Percentiles rank a stretch among this genome's conserved stretches.
Evolutionary conservation across 139 green algal species (phyloP).

Genomic region (Tetraselmis chui): DNA sequence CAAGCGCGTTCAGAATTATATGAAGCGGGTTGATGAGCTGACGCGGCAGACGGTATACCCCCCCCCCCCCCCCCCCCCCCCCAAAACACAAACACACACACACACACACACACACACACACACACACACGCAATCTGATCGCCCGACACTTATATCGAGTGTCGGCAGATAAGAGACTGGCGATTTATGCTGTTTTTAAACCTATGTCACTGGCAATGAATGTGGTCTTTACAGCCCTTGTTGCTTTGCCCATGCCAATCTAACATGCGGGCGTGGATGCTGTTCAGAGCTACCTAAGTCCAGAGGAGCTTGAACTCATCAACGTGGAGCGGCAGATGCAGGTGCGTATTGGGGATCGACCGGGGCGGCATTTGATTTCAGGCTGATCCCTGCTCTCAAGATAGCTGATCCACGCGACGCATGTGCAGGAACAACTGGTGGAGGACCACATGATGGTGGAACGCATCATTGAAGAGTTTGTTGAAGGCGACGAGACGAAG

Average conservation of each 20-base stretch:
- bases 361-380: too few species aligned
- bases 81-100: too few species aligned
- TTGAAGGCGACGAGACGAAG: slow-evolving; percentile 15
- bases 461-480: slow-evolving; percentile 43
- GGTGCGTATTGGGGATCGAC: slow-evolving; percentile 15
- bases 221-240: too few species aligned
- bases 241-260: too few species aligned
- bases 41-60: neutral
- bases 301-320: slow-evolving; percentile 78
- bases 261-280: too few species aligned
- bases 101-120: too few species aligned
- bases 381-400: too few species aligned
- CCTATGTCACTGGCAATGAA: too few species aligned
- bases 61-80: neutral
- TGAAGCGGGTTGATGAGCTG: slow-evolving; percentile 57
- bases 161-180: too few species aligned
- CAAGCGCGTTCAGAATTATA: slow-evolving; percentile 94
- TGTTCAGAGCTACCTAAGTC: slow-evolving; percentile 31
- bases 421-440: slow-evolving; percentile 49
- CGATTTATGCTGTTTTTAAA: too few species aligned
- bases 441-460: slow-evolving; percentile 69
- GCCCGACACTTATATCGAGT: too few species aligned
- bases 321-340: slow-evolving; percentile 82
- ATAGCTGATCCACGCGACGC: too few species aligned
- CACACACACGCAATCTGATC: neutral